Conservation (phyloP, 2,329 filamentous ascomycete species). For the Leptographium procerum region DNA sequence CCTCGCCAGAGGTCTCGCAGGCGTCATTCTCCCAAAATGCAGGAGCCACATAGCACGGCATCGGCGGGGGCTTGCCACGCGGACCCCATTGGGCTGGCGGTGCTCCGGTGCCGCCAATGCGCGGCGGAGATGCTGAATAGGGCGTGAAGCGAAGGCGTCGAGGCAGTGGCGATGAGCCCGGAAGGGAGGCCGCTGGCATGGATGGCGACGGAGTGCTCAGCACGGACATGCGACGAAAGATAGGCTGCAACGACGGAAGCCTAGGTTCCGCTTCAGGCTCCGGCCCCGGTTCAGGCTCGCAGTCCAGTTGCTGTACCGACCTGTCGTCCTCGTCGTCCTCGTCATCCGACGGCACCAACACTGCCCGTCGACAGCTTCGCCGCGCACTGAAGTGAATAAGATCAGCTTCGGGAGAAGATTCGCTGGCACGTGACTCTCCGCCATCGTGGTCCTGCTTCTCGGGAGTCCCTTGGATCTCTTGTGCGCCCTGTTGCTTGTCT, state of each 20-base stretch:
- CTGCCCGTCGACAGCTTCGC: not conserved
- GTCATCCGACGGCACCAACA: not conserved
- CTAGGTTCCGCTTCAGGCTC: not conserved
- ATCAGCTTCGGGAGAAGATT: not conserved
- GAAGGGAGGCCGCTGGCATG: not conserved
- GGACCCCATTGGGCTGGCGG: conserved; percentile 8
- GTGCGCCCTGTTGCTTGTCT: too few relatives aligned
- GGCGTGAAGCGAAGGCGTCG: not conserved
- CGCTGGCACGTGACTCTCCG: not conserved
- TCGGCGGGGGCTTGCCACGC: conserved; percentile 6
- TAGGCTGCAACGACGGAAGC: not conserved
- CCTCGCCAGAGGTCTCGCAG: too few relatives aligned
- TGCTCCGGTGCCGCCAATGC: not conserved
- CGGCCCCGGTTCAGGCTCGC: not conserved
- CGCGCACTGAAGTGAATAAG: not conserved
- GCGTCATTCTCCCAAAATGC: not conserved
- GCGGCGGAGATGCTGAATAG: conserved; percentile 5
- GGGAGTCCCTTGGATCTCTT: too few relatives aligned
- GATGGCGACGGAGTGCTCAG: conserved; percentile 7
- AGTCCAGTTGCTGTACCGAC: not conserved
- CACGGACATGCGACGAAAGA: conserved; percentile 1
- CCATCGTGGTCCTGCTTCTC: not conserved
- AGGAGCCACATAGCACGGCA: conserved; percentile 5
- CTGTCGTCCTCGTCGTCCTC: not conserved
- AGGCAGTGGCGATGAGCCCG: not conserved